Conservation (phyloP, 1,284 basidiomycete genomes). For the Cutaneotrichosporon sp. region DNA sequence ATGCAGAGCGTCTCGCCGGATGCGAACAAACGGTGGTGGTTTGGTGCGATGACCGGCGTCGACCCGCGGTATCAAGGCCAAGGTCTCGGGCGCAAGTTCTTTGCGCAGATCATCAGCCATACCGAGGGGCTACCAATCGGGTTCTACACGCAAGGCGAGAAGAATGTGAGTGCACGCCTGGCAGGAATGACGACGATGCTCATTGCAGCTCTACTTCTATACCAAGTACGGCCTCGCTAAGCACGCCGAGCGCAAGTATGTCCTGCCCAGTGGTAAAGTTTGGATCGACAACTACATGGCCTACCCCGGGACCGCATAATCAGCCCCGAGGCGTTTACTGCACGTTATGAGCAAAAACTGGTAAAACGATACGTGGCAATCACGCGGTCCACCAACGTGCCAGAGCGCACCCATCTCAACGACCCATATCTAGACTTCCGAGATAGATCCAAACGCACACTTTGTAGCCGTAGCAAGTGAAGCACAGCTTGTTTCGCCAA, state of each 20-base stretch:
- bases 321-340: too few species aligned
- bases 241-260: constrained; percentile 1
- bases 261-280: not conserved
- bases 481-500: too few species aligned
- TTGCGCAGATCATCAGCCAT: not conserved
- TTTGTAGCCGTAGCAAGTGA: too few species aligned
- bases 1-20: constrained; percentile 50
- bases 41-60: constrained; percentile 6
- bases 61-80: constrained; percentile 5
- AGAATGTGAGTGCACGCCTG: constrained; percentile 4
- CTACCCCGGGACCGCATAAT: too few species aligned
- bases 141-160: constrained; percentile 4
- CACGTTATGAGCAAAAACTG: not conserved
- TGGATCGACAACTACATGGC: constrained; percentile 3
- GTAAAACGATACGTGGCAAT: too few species aligned
- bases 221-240: constrained; percentile 4
- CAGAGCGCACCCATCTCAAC: too few species aligned
- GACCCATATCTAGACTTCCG: too few species aligned
- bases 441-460: too few species aligned
- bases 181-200: not conserved
- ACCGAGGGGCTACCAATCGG: not conserved
- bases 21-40: constrained; percentile 1
- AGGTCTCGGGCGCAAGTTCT: constrained; percentile 5
- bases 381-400: too few species aligned
- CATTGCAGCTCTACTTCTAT: constrained; percentile 7